Conservation (phyloP, 352 stramenopile species). For the Pythium brassicae region DNA sequence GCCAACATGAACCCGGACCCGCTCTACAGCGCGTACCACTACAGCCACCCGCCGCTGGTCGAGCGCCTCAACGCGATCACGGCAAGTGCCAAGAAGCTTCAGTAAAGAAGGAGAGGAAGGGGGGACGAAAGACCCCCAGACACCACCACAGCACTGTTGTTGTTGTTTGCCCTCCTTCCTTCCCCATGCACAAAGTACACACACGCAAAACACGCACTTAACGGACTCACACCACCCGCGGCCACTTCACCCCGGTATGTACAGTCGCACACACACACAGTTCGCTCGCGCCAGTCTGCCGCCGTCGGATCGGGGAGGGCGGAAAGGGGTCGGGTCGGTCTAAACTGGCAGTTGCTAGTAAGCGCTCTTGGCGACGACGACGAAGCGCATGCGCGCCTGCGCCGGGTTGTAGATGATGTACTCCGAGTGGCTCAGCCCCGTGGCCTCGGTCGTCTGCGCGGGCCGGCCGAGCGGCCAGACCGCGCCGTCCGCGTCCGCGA, state of each 20-base stretch:
- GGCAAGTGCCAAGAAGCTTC: constrained; percentile 48
- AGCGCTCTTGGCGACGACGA: constrained; percentile 51
- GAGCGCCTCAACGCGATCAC: constrained; percentile 94
- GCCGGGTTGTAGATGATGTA: constrained; percentile 85
- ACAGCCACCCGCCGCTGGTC: constrained; percentile 95
- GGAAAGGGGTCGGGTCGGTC: neutral
- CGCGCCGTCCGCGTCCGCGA: constrained; percentile 46
- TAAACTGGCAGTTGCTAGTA: constrained; percentile 23
- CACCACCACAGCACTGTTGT: neutral
- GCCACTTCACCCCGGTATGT: neutral
- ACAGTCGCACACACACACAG: no score
- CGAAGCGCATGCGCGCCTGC: constrained; percentile 79
- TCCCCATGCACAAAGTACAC: constrained; percentile 10
- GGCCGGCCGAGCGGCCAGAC: constrained; percentile 66
- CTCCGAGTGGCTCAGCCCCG: constrained; percentile 68
- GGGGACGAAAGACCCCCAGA: constrained; percentile 1
- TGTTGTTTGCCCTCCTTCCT: neutral
- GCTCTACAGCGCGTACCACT: constrained; percentile 96
- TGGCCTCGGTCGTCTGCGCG: constrained; percentile 45
- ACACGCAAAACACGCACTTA: constrained; percentile 4
- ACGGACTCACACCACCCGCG: neutral
- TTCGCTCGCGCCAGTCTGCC: no score
- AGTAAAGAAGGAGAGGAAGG: constrained; percentile 22
- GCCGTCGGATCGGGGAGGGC: no score
- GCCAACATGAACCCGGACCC: constrained; percentile 95